Conservation (phyloP, 169 alveolate genomes). For the Plasmodium berghei region DNA sequence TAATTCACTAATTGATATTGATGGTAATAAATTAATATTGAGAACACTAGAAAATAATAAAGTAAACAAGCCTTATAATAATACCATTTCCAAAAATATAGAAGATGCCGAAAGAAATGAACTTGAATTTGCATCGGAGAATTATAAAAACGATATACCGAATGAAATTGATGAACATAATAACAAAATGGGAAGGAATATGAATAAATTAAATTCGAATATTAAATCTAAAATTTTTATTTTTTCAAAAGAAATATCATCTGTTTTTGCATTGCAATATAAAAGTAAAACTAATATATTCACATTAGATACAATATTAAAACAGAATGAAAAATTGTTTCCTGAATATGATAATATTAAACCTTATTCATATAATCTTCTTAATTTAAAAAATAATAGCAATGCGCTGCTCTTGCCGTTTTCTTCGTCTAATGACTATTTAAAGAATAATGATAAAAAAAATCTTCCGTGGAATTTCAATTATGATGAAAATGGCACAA, state of each 20-base stretch:
- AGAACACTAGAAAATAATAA: slow-evolving; percentile 41
- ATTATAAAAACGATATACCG: neutral
- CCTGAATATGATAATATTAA: slow-evolving; percentile 34
- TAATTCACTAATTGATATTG: slow-evolving; percentile 63
- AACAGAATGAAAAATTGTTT: slow-evolving; percentile 34
- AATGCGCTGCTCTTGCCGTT: slow-evolving; percentile 35
- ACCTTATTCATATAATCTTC: slow-evolving; percentile 18
- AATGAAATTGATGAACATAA: neutral
- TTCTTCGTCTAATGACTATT: slow-evolving; percentile 22
- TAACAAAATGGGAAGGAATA: neutral
- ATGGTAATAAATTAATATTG: slow-evolving; percentile 50
- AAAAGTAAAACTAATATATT: slow-evolving; percentile 29
- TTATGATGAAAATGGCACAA: slow-evolving; percentile 23
- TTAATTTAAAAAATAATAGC: slow-evolving; percentile 24
- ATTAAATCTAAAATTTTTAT: slow-evolving; percentile 65
- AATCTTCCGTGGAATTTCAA: slow-evolving; percentile 1
- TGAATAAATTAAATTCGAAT: slow-evolving; percentile 31
- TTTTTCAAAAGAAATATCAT: slow-evolving; percentile 64
- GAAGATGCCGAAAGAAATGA: slow-evolving; percentile 4
- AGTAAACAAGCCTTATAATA: slow-evolving; percentile 24
- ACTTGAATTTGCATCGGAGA: neutral
- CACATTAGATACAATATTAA: slow-evolving; percentile 57
- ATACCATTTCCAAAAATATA: slow-evolving; percentile 11
- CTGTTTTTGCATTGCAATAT: slow-evolving; percentile 59
- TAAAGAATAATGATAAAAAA: slow-evolving; percentile 17